A percentile compares a stretch with the other conserved stretches of the same genome.
phyloP scores from a whole-genome alignment of 1,284 basidiomycete species.

The Meripilus lineatus region DNA sequence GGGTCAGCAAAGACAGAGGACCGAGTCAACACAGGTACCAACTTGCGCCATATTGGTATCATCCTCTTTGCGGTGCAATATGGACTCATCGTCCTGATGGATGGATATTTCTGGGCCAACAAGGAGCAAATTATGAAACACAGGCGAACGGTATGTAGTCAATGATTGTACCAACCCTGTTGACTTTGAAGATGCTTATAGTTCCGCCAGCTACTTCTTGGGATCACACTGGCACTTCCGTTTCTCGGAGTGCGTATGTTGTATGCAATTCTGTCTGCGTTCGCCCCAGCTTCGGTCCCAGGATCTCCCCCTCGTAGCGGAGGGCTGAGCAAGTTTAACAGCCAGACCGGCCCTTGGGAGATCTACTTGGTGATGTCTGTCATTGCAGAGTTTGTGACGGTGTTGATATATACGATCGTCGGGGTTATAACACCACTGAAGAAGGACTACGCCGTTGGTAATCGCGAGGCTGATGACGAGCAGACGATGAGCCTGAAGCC shows the following conservation, averaged over 20 bases:
- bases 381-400: conserved; percentile 51
- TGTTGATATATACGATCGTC: conserved; percentile 43
- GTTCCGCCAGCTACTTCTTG: conserved; percentile 41
- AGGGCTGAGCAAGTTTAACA: conserved; percentile 44
- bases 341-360: conserved; percentile 48
- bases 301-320: conserved; percentile 4
- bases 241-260: conserved; percentile 54
- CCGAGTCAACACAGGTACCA: conserved; percentile 16
- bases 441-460: too few relatives aligned
- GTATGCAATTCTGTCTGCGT: conserved; percentile 49
- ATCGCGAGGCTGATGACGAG: too few relatives aligned
- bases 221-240: conserved; percentile 48
- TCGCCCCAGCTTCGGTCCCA: conserved; percentile 18
- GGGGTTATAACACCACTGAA: conserved; percentile 17
- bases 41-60: conserved; percentile 44
- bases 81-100: conserved; percentile 36
- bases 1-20: conserved; percentile 1
- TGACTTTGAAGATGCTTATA: not conserved
- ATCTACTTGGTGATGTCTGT: conserved; percentile 51
- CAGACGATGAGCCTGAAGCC: too few relatives aligned
- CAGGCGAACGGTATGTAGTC: conserved; percentile 36
- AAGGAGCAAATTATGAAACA: conserved; percentile 42
- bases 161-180: not conserved
- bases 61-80: conserved; percentile 47
- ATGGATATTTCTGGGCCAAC: conserved; percentile 45